phyloP scores from a whole-genome alignment of 768 basidiomycete genomes.

The Omphalotus guepiniiformis region DNA sequence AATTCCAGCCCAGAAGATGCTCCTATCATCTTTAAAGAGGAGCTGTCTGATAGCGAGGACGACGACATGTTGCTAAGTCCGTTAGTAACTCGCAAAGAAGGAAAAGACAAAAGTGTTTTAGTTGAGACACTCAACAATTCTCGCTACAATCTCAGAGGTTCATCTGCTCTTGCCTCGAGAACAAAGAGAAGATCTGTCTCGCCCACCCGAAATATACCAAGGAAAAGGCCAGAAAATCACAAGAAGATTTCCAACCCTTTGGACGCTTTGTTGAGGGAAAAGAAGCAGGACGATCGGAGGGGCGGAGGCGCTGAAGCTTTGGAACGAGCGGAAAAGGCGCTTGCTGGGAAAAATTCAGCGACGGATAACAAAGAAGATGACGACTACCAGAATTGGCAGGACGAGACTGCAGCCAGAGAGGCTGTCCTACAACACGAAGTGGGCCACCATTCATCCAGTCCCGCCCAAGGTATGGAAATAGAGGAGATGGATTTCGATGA shows the following conservation, averaged over 20 bases:
- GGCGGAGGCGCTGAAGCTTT: constrained; percentile 39
- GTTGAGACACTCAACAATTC: neutral
- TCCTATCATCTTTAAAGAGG: constrained; percentile 2
- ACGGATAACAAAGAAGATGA: constrained; percentile 30
- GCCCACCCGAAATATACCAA: neutral
- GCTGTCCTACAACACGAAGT: constrained; percentile 28
- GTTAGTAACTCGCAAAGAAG: constrained; percentile 11
- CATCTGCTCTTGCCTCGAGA: neutral
- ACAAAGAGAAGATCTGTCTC: neutral
- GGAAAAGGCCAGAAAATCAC: constrained; percentile 2
- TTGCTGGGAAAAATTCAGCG: constrained; percentile 26
- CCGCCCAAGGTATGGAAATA: constrained; percentile 12
- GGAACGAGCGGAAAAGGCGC: constrained; percentile 40
- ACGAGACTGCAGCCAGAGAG: constrained; percentile 36
- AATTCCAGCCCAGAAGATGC: constrained; percentile 37
- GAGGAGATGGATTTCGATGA: constrained; percentile 25
- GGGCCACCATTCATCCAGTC: constrained; percentile 17
- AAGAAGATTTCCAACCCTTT: constrained; percentile 46
- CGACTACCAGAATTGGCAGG: constrained; percentile 27
- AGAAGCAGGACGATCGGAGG: constrained; percentile 32
- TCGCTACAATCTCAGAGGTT: constrained; percentile 1
- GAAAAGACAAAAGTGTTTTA: too few relatives aligned
- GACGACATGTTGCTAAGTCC: constrained; percentile 9
- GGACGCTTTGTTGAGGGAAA: constrained; percentile 51
- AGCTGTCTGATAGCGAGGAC: constrained; percentile 7